Evolutionary conservation across 495 filamentous ascomycete genomes (phyloP), one percentile per base, ranked within the genome.

Genomic region (Beverwykella pulmonaria): DNA sequence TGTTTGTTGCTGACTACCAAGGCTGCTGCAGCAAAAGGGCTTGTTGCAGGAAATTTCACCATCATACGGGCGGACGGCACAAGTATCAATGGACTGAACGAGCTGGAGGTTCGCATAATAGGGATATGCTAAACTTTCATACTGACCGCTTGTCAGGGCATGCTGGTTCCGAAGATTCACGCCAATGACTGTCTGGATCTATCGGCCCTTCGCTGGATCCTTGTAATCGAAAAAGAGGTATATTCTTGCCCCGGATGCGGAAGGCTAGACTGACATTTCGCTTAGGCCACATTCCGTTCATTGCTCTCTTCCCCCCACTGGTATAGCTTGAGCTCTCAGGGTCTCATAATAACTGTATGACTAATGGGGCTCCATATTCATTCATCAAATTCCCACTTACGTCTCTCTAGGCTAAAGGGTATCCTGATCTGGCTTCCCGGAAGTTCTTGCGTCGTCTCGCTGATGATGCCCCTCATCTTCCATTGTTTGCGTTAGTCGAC

Each of bases 191-290:
- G 71, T 5, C 71, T 95, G 19, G 76, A 87, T 58, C 76, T 91
- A 10, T 73, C 77, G 0, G 66, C 72, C 20, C 73, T 83, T 0
- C 75, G 83, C 49, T 96, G 92, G 92, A 79, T 97, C 26, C 72
- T 98, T 0, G 83, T 97, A 0, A 83, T 98, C 34, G 94, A 98
- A 74, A 98, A 98, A 79, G 94, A 98, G 81, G 92, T 90, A 72
- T 30, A 20, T 44, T 15, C 30, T n/a, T 4, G 10, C 12, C 5
- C n/a, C 30, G 1, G 10, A 10, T 39, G 27, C 20, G 22, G 23
- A 48, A 68, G 76, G n/a, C 41, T 49, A 15, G 19, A 52, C 75
- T 47, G 49, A 47, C 7, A 56, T 20, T 29, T 23, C 22, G 25
- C 23, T 7, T 53, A 93, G 92, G 91, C 92, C 17, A 89, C 91